phyloP scores from a whole-genome alignment of 768 basidiomycete genomes.

The Cystobasidium onofrii region DNA sequence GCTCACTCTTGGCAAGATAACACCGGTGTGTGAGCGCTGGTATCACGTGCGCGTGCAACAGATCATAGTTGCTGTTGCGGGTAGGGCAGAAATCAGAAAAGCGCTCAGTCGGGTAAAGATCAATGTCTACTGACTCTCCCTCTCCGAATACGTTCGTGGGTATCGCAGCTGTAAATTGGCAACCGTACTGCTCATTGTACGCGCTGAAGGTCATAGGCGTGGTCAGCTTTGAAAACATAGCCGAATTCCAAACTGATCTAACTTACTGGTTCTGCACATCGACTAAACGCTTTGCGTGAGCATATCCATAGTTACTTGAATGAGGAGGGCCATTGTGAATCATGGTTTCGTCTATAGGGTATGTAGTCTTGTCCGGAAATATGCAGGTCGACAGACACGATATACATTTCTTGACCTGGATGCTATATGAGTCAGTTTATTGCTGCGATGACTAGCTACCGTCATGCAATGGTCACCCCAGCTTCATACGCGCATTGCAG shows the following conservation, averaged over 20 bases:
- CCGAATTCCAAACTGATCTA: background rate
- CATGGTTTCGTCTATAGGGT: conserved; percentile 85
- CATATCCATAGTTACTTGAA: conserved; percentile 90
- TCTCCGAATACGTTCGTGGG: conserved; percentile 91
- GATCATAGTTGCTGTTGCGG: conserved; percentile 84
- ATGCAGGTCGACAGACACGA: conserved; percentile 96
- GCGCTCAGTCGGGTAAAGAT: background rate
- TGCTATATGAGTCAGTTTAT: background rate
- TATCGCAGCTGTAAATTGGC: conserved; percentile 91
- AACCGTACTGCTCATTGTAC: conserved; percentile 89
- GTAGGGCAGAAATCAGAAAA: background rate
- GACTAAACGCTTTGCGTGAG: conserved; percentile 89
- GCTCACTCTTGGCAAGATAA: conserved; percentile 74
- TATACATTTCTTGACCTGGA: conserved; percentile 62
- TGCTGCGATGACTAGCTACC: background rate
- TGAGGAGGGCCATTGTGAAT: conserved; percentile 89
- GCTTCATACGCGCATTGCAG: conserved; percentile 64
- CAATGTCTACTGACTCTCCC: conserved; percentile 21
- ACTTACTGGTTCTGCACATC: conserved; percentile 87
- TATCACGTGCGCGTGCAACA: conserved; percentile 87
- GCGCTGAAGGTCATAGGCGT: conserved; percentile 52
- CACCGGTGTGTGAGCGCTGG: conserved; percentile 90
- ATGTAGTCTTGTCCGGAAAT: conserved; percentile 88
- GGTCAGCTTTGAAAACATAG: background rate
- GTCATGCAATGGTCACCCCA: conserved; percentile 46